These are phyloP conservation scores for Chlorella sp. DNA, from an alignment of 139 green algal genomes.

Conservation along the genomic window DNA sequence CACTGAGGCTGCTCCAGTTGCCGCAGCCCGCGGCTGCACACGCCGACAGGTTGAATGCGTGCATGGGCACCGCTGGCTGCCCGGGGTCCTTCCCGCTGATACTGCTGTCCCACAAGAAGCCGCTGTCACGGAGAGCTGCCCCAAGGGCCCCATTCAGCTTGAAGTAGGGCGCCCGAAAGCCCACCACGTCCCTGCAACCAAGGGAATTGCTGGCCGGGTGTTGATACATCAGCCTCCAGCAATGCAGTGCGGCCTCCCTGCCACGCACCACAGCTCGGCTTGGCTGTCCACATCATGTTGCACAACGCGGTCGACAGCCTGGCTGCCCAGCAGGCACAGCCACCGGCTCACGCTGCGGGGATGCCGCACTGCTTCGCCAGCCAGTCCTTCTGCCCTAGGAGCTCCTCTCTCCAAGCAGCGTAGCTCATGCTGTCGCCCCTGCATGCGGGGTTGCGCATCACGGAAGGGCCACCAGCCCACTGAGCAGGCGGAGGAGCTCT, in stretches of 20 bases:
- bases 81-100: not conserved
- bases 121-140: not conserved
- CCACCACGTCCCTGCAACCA: not conserved
- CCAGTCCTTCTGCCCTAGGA: not conserved
- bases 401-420: not conserved
- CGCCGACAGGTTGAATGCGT: too few species aligned
- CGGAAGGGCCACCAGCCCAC: too few species aligned
- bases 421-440: slow-evolving; percentile 1
- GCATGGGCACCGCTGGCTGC: too few species aligned
- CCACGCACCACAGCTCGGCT: too few species aligned
- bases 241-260: too few species aligned
- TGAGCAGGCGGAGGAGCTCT: too few species aligned
- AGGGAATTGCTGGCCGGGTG: not conserved
- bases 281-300: too few species aligned
- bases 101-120: not conserved
- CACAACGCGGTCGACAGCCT: not conserved
- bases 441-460: not conserved
- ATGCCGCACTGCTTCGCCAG: not conserved
- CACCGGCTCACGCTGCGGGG: not conserved
- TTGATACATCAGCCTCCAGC: too few species aligned
- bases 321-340: not conserved
- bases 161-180: slow-evolving; percentile 7
- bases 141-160: not conserved
- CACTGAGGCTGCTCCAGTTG: too few species aligned
- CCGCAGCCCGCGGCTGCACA: too few species aligned